Evolutionary conservation across 2,329 filamentous ascomycete genomes (phyloP).

Genomic region (Epichloe sp.): DNA sequence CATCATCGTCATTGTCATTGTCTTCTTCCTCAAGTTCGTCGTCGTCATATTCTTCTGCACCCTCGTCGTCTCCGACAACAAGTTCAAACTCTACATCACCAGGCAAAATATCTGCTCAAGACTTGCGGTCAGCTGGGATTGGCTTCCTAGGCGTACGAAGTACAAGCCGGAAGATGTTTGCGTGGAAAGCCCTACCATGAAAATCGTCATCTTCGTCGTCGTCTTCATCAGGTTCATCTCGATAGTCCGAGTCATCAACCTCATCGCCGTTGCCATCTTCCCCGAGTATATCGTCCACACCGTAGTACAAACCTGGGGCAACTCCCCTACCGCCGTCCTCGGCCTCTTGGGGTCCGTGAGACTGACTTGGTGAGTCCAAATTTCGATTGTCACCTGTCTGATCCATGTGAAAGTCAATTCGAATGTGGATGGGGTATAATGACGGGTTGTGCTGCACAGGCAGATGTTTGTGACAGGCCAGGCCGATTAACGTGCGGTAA

Average conservation of each 20-base stretch:
- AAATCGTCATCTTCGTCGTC: slow-evolving; percentile 12
- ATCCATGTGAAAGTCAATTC: neutral
- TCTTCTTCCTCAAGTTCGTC: slow-evolving; percentile 15
- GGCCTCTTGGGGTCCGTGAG: neutral
- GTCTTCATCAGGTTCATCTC: slow-evolving; percentile 10
- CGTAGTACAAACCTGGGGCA: slow-evolving; percentile 12
- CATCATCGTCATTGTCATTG: slow-evolving; percentile 10
- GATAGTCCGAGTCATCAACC: slow-evolving; percentile 8
- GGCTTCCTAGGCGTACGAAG: neutral
- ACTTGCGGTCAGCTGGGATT: neutral
- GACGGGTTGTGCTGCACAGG: neutral
- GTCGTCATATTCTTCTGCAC: slow-evolving; percentile 9
- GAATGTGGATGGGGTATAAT: too few relatives aligned
- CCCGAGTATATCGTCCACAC: slow-evolving; percentile 3
- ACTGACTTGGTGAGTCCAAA: neutral
- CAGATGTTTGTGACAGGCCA: too few relatives aligned
- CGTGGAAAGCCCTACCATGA: slow-evolving; percentile 3
- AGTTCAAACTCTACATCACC: slow-evolving; percentile 12
- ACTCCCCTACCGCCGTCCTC: slow-evolving; percentile 11
- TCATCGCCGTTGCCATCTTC: slow-evolving; percentile 7
- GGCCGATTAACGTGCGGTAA: too few relatives aligned
- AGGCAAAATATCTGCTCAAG: neutral
- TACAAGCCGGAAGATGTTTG: neutral
- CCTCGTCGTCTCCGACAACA: slow-evolving; percentile 10
- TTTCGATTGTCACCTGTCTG: neutral